Conservation (phyloP, 257 asterid species). For the Plantago major region DNA sequence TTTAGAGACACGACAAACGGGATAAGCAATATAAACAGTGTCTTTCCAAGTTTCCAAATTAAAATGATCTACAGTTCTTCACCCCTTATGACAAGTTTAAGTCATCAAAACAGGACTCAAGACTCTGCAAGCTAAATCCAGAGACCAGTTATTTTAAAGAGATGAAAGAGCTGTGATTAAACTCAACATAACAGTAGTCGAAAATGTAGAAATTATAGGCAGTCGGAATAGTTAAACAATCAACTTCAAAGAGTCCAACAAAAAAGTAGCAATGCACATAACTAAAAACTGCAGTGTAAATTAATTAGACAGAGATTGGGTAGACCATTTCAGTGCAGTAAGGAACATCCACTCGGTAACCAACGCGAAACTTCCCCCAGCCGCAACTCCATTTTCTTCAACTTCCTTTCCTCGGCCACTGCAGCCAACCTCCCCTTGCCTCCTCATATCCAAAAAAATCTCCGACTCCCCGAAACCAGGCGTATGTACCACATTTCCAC, state of each 20-base stretch:
- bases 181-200: too few species aligned
- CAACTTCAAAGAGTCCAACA: neutral
- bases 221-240: too few species aligned
- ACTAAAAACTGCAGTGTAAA: slow-evolving; percentile 2
- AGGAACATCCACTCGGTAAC: slow-evolving; percentile 78
- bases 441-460: slow-evolving; percentile 39
- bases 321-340: slow-evolving; percentile 65
- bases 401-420: slow-evolving; percentile 11
- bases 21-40: too few species aligned
- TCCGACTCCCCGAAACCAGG: slow-evolving; percentile 31
- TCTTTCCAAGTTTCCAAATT: too few species aligned
- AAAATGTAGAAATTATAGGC: too few species aligned
- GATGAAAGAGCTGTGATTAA: too few species aligned
- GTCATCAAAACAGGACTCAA: too few species aligned
- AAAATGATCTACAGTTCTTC: too few species aligned
- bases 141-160: too few species aligned
- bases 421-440: slow-evolving; percentile 31
- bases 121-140: too few species aligned
- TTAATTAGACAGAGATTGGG: neutral
- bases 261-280: slow-evolving; percentile 1
- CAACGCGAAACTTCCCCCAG: slow-evolving; percentile 45
- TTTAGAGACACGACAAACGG: too few species aligned
- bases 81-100: too few species aligned
- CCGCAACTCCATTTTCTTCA: slow-evolving; percentile 27
- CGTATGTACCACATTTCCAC: slow-evolving; percentile 4